A percentile compares a stretch with the other conserved stretches of the same genome.
These are phyloP conservation scores for Cladosporium velox DNA, from an alignment of 2,329 filamentous ascomycete genomes.

Conservation along the genomic window DNA sequence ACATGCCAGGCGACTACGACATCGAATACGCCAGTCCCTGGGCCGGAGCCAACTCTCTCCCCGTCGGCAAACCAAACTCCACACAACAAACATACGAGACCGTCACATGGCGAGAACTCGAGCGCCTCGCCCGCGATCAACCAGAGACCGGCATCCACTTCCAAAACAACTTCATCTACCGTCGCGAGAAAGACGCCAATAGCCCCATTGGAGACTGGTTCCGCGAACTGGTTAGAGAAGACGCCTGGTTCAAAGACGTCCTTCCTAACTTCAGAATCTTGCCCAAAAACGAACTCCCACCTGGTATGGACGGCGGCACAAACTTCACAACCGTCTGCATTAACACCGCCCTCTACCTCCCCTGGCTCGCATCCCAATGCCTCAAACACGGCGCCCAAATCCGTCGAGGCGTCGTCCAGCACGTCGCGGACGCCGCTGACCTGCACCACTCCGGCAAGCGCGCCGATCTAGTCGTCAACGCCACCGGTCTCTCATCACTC, in stretches of 20 bases:
- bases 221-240: constrained; percentile 62
- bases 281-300: constrained; percentile 50
- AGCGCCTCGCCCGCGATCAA: constrained; percentile 55
- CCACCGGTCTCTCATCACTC: constrained; percentile 74
- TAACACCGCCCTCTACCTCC: constrained; percentile 84
- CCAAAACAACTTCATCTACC: constrained; percentile 61
- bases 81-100: constrained; percentile 43
- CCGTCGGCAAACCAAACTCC: constrained; percentile 43
- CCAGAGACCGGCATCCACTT: constrained; percentile 82
- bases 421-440: constrained; percentile 69
- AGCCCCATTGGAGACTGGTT: constrained; percentile 60
- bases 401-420: constrained; percentile 50
- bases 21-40: constrained; percentile 88
- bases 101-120: constrained; percentile 49
- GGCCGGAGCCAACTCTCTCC: constrained; percentile 80
- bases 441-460: constrained; percentile 59
- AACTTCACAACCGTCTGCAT: constrained; percentile 86
- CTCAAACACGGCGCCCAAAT: constrained; percentile 67
- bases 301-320: constrained; percentile 69
- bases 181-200: constrained; percentile 62
- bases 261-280: constrained; percentile 60
- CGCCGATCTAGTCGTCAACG: constrained; percentile 77
- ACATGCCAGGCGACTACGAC: constrained; percentile 92
- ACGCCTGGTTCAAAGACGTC: constrained; percentile 73
- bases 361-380: constrained; percentile 82